phyloP scores from a whole-genome alignment of 192 early-diverging fungal genomes.

The Umbelopsis sp. region DNA sequence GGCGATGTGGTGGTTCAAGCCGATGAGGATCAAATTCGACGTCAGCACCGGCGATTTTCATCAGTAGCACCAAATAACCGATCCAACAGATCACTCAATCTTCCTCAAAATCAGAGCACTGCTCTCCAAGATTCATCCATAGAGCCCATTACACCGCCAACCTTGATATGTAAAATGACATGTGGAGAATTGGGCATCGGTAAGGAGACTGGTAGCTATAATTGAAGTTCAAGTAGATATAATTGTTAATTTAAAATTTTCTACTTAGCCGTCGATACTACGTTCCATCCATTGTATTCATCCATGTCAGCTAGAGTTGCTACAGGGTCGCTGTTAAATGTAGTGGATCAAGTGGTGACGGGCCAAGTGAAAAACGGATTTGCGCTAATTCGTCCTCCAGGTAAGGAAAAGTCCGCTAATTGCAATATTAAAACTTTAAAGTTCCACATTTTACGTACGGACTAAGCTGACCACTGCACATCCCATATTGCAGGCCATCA shows the following conservation, averaged over 20 bases:
- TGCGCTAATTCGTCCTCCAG: slow-evolving; percentile 75
- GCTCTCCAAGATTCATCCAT: background rate
- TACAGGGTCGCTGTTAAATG: slow-evolving; percentile 24
- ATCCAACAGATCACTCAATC: background rate
- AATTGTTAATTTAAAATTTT: background rate
- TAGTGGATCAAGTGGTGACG: slow-evolving; percentile 60
- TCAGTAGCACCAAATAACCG: background rate
- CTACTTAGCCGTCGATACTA: slow-evolving; percentile 32
- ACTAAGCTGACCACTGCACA: background rate
- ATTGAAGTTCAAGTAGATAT: background rate
- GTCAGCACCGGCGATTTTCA: slow-evolving; percentile 16
- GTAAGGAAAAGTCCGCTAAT: slow-evolving; percentile 11
- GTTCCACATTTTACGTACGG: too few relatives aligned
- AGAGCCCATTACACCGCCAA: slow-evolving; percentile 1
- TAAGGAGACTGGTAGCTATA: background rate
- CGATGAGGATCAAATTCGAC: slow-evolving; percentile 22
- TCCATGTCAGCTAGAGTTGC: slow-evolving; percentile 26
- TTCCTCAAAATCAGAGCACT: too few relatives aligned
- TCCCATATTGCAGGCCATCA: slow-evolving; percentile 58
- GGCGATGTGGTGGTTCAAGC: slow-evolving; percentile 25
- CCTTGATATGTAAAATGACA: slow-evolving; percentile 6
- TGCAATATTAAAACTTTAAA: background rate
- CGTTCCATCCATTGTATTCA: slow-evolving; percentile 30
- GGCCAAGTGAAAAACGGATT: slow-evolving; percentile 67
- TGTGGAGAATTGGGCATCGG: slow-evolving; percentile 13